A percentile compares a stretch with the other conserved stretches of the same genome.
phyloP scores from a whole-genome alignment of 1,139 yeast genomes.

The Lodderomyces metapsilosis region DNA sequence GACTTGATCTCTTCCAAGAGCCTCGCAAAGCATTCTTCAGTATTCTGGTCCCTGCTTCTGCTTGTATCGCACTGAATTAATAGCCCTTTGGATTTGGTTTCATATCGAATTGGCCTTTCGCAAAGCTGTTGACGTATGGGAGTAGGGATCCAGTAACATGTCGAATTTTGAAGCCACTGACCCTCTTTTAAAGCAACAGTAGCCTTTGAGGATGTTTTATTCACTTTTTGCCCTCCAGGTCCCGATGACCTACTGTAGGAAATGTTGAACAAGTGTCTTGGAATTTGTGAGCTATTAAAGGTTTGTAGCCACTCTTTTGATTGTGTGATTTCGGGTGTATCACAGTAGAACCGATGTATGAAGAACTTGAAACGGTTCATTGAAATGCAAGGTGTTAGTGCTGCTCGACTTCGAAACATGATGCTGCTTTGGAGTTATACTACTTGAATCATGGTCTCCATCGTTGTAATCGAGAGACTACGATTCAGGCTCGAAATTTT shows the following conservation, averaged over 20 bases:
- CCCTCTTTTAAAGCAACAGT: slow-evolving; percentile 52
- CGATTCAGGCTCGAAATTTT: too few species aligned
- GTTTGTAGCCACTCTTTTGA: slow-evolving; percentile 48
- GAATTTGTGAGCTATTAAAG: slow-evolving; percentile 39
- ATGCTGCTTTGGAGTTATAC: background rate
- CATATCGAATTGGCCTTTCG: slow-evolving; percentile 46
- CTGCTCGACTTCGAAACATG: background rate
- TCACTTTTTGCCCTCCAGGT: slow-evolving; percentile 95
- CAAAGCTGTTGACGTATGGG: slow-evolving; percentile 47
- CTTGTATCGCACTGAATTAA: slow-evolving; percentile 62
- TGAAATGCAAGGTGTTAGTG: background rate
- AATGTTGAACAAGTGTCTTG: slow-evolving; percentile 49
- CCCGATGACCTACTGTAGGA: slow-evolving; percentile 78
- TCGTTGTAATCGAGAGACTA: too few species aligned
- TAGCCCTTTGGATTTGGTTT: slow-evolving; percentile 57
- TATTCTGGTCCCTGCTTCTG: slow-evolving; percentile 59
- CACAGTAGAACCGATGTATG: background rate
- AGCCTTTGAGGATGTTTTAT: slow-evolving; percentile 80
- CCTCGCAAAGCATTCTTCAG: slow-evolving; percentile 59
- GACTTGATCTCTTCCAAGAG: slow-evolving; percentile 53
- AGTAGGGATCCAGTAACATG: slow-evolving; percentile 61
- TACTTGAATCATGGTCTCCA: too few species aligned
- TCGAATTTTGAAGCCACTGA: slow-evolving; percentile 46
- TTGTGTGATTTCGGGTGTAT: slow-evolving; percentile 22
- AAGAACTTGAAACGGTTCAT: background rate